Evolutionary conservation across 2,329 filamentous ascomycete genomes (phyloP), one percentile per base, ranked within the genome.

Genomic region (Alternaria solani): DNA sequence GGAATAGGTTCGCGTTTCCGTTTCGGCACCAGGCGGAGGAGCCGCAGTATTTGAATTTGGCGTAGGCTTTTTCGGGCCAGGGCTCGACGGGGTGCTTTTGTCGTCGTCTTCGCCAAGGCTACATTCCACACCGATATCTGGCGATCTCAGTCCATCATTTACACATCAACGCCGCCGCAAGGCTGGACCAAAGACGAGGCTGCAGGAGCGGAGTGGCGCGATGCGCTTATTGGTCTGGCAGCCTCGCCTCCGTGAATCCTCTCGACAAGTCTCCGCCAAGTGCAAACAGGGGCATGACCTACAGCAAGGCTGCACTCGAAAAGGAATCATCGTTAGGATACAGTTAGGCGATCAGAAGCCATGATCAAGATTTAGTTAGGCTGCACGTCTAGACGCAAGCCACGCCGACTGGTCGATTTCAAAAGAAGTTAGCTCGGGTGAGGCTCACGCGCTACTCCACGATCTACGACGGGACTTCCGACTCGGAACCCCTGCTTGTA

Each of bases 331-430:
- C 32, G 6, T 36, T 12, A 16, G 12, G 16, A 36, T 36, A 36
- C 5, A 7, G 32, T 36, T 36, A 36, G 32, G 28, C 28, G 28
- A 30, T 2, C 14, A 0, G 0, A 6, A 16, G 5, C 32, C 32
- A 36, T 0, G 11, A 36, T 36, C 12, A 16, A 16, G 14, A 36
- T 16, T 6, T 12, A 16, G 14, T 36, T 16, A 36, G 12, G 14
- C 1, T 14, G 12, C 5, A 14, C 6, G 32, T 16, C 32, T 12
- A 36, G 32, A 36, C 4, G 32, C 32, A 36, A 36, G 32, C 32
- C 32, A 36, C 32, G 2, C 2, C 1, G 1, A 2, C 32, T 7
- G 16, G 12, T 5, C 3, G 1, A 12, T 16, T 2, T 6, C 32
- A 4, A 34, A 34, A 34, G 1, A 2, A 11, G 32, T 14, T 34